Conservation (phyloP, 179 eudicot species). For the Vitellaria paradoxa region DNA sequence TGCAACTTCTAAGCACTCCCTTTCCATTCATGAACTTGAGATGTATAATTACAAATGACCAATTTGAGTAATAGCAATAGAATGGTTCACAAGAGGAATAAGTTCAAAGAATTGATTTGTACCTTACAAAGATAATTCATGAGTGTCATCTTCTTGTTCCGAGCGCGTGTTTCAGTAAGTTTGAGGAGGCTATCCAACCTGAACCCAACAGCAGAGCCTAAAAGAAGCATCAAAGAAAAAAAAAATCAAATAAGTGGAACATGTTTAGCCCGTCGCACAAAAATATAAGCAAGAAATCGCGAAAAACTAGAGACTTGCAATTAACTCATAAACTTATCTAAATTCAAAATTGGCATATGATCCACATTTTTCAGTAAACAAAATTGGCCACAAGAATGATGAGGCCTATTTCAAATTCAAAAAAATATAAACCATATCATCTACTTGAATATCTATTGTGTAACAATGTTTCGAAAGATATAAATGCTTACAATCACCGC, state of each 20-base stretch:
- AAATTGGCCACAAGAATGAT: background rate
- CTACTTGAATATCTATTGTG: background rate
- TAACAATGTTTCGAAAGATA: background rate
- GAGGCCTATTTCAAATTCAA: background rate
- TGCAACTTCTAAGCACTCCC: background rate
- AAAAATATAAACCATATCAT: background rate
- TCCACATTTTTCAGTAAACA: too few species aligned
- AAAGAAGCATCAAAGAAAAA: conserved; percentile 15
- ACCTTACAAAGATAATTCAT: conserved; percentile 98
- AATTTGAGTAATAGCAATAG: background rate
- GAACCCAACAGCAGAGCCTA: conserved; percentile 92
- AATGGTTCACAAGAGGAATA: background rate
- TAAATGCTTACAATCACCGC: background rate
- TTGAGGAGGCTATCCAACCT: conserved; percentile 85
- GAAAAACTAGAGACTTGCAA: background rate
- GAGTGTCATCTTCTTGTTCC: conserved; percentile 87
- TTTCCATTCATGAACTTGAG: background rate
- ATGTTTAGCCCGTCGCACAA: background rate
- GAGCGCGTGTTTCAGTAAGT: conserved; percentile 89
- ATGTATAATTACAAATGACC: background rate
- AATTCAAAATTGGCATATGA: background rate
- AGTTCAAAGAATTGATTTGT: conserved; percentile 6
- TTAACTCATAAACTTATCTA: background rate
- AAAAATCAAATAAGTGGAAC: conserved; percentile 4
- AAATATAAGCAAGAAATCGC: background rate